Conservation (phyloP, 78 protist species). For the Dictyostelium purpureum region DNA sequence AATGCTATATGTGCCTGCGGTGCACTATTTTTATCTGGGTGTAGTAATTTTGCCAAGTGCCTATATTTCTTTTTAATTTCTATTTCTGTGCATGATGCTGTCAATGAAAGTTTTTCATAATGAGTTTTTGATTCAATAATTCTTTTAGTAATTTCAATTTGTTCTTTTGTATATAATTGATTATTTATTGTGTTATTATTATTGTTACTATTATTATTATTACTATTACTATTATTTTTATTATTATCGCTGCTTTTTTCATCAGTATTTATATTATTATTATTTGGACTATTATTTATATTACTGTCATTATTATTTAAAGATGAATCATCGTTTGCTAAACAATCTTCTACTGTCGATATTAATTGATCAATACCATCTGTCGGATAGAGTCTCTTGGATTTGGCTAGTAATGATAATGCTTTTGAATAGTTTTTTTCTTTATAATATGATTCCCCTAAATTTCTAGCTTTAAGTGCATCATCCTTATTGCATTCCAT, state of each 20-base stretch:
- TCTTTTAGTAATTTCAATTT: not conserved
- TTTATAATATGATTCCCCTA: not conserved
- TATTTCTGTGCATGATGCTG: not conserved
- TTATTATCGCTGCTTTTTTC: not conserved
- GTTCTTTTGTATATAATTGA: constrained; percentile 6
- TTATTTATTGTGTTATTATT: not conserved
- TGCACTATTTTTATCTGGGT: constrained; percentile 37
- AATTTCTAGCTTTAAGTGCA: constrained; percentile 1
- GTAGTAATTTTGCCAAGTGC: not conserved
- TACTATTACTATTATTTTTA: not conserved
- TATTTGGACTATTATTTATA: not conserved
- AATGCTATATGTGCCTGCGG: constrained; percentile 7
- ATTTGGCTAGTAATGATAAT: not conserved
- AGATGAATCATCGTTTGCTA: too few relatives aligned
- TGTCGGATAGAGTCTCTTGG: not conserved
- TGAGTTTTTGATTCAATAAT: not conserved
- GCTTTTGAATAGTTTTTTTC: not conserved
- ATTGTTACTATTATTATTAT: not conserved
- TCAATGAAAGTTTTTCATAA: not conserved
- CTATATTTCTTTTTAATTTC: constrained; percentile 24
- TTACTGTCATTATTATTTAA: not conserved
- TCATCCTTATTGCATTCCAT: constrained; percentile 53
- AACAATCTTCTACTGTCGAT: not conserved
- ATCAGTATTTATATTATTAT: not conserved
- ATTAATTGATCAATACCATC: constrained; percentile 13